A percentile compares a stretch with the other conserved stretches of the same genome.
phyloP scores from a whole-genome alignment of 192 early-diverging fungal species.

The Linnemannia zychae region DNA sequence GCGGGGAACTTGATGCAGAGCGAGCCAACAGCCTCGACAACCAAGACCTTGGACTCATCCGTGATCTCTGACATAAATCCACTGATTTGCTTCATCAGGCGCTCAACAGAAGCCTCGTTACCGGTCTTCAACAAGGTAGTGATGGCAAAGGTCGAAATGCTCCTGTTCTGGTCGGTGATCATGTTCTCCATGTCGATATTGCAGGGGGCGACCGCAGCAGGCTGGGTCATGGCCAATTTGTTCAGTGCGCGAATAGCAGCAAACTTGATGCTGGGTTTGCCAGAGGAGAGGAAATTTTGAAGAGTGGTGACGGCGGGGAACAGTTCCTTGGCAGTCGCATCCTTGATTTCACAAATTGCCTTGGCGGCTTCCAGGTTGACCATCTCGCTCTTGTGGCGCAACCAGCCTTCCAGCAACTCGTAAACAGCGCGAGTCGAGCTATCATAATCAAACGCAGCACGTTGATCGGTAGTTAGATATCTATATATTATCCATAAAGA shows the following conservation, averaged over 20 bases:
- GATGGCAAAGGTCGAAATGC: constrained; percentile 98
- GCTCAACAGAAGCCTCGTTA: constrained; percentile 96
- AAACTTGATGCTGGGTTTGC: constrained; percentile 94
- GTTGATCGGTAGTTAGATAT: too few species aligned
- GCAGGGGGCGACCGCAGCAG: constrained; percentile 92
- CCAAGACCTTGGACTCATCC: constrained; percentile 99
- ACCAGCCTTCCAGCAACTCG: constrained; percentile 88
- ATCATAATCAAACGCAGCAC: neutral
- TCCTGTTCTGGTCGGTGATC: constrained; percentile 96
- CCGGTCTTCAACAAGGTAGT: constrained; percentile 99
- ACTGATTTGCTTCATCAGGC: constrained; percentile 99
- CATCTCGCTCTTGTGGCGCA: constrained; percentile 97
- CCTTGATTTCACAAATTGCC: constrained; percentile 92
- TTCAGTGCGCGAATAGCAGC: constrained; percentile 98
- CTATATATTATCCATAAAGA: too few species aligned
- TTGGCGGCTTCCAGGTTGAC: constrained; percentile 97
- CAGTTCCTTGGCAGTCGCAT: constrained; percentile 88
- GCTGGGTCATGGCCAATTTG: constrained; percentile 89
- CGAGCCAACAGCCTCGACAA: constrained; percentile 98
- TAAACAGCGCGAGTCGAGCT: constrained; percentile 79
- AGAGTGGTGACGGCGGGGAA: constrained; percentile 94
- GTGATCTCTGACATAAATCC: constrained; percentile 99
- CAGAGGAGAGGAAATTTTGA: constrained; percentile 93
- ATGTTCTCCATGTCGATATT: constrained; percentile 99
- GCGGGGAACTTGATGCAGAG: constrained; percentile 96